Evolutionary conservation across 2,329 filamentous ascomycete species (phyloP).

Genomic region (Aspergillus fumigatiaffinis): DNA sequence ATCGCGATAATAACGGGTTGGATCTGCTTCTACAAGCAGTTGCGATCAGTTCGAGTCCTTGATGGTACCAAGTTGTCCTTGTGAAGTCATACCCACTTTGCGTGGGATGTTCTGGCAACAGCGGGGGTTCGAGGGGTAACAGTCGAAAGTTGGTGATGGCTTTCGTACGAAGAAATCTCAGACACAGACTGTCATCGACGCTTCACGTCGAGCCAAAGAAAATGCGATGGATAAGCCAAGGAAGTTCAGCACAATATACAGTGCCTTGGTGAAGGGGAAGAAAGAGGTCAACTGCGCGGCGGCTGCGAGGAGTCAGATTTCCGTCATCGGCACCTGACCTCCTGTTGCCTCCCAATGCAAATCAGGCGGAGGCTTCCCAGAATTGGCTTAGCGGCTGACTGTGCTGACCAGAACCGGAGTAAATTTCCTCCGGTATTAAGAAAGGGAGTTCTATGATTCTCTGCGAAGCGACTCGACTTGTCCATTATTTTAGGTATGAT

Average conservation of each 20-base stretch:
- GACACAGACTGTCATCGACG: background rate
- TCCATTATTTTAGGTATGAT: background rate
- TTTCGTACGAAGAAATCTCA: constrained; percentile 1
- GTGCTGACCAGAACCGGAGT: background rate
- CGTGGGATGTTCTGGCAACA: constrained; percentile 12
- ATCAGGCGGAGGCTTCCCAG: background rate
- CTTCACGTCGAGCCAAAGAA: background rate
- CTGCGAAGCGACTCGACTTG: too few species aligned
- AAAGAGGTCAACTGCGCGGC: constrained; percentile 8
- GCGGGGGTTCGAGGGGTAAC: constrained; percentile 16
- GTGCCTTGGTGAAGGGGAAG: constrained; percentile 11
- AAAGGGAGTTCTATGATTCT: background rate
- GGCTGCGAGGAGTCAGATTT: constrained; percentile 16
- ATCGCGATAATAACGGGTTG: background rate
- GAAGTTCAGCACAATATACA: constrained; percentile 9
- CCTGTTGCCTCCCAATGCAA: constrained; percentile 3
- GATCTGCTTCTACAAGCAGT: background rate
- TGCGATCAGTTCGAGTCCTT: background rate
- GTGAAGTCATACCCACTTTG: constrained; percentile 15
- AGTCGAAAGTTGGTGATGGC: constrained; percentile 1
- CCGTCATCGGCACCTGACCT: constrained; percentile 22
- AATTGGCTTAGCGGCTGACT: background rate
- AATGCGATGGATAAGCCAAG: background rate
- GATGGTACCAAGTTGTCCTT: background rate
- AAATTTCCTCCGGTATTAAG: background rate